These are phyloP conservation scores for Sporothrix brasiliensis DNA, from an alignment of 2,329 filamentous ascomycete genomes.

Conservation along the genomic window DNA sequence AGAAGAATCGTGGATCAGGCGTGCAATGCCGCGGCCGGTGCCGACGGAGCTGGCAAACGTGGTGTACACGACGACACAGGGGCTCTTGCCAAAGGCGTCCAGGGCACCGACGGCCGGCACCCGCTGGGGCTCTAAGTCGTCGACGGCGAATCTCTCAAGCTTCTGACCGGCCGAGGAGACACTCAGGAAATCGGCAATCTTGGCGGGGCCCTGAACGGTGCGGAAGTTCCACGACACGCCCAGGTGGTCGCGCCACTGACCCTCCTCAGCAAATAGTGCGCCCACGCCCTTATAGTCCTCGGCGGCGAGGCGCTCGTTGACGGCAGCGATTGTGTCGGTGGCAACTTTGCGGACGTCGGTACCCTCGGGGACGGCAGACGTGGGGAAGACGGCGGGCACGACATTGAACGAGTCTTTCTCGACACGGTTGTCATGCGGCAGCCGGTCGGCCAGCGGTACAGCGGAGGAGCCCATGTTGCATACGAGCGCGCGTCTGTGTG, in stretches of 20 bases:
- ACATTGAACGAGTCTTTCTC: constrained; percentile 60
- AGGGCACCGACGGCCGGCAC: constrained; percentile 51
- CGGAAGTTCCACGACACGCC: constrained; percentile 60
- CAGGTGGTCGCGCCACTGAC: constrained; percentile 63
- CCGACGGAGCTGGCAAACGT: constrained; percentile 58
- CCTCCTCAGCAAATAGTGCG: constrained; percentile 49
- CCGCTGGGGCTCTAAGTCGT: constrained; percentile 50
- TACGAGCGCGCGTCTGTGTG: no score
- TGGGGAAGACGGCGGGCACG: constrained; percentile 49
- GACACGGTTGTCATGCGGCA: constrained; percentile 34
- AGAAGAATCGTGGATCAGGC: constrained; percentile 50
- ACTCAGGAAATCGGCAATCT: constrained; percentile 48
- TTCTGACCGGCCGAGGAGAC: constrained; percentile 42
- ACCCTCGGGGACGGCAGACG: constrained; percentile 39
- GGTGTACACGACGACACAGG: constrained; percentile 61
- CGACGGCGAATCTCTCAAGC: constrained; percentile 51
- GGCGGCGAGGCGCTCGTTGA: constrained; percentile 49
- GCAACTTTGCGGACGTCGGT: constrained; percentile 47
- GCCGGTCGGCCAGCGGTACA: constrained; percentile 19
- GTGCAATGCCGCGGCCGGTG: constrained; percentile 57
- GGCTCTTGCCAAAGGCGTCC: constrained; percentile 53
- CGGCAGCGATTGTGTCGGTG: constrained; percentile 42
- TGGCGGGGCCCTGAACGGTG: constrained; percentile 50
- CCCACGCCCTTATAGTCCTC: constrained; percentile 44
- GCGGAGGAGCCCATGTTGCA: constrained; percentile 2